phyloP scores from a whole-genome alignment of 2,329 filamentous ascomycete genomes.

The Colletotrichum australisinense region DNA sequence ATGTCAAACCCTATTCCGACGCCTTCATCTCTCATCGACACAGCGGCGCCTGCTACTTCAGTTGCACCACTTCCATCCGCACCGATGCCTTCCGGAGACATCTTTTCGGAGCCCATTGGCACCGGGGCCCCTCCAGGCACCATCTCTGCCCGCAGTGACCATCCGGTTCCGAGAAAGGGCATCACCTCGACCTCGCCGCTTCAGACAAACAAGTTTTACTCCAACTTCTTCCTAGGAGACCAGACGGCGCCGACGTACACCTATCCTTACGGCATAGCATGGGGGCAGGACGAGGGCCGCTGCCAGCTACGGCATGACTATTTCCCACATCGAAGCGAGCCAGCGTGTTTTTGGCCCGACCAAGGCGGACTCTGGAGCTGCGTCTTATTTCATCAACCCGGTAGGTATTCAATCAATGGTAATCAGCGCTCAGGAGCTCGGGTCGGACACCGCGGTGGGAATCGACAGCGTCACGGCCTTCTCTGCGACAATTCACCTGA shows the following conservation, averaged over 20 bases:
- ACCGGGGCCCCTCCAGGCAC: constrained; percentile 61
- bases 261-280: constrained; percentile 79
- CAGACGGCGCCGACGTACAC: constrained; percentile 79
- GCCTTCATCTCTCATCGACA: constrained; percentile 49
- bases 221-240: constrained; percentile 81
- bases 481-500: constrained; percentile 76
- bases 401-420: constrained; percentile 84
- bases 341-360: constrained; percentile 76
- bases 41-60: constrained; percentile 3
- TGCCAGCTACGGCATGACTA: constrained; percentile 79
- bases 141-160: constrained; percentile 62
- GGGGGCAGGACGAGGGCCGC: constrained; percentile 72
- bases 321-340: constrained; percentile 77
- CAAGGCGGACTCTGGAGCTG: constrained; percentile 62
- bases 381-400: constrained; percentile 82
- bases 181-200: constrained; percentile 62
- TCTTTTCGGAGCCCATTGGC: constrained; percentile 67
- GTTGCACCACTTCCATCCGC: constrained; percentile 13
- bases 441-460: constrained; percentile 66
- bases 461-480: constrained; percentile 66
- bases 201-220: constrained; percentile 84
- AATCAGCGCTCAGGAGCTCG: constrained; percentile 82
- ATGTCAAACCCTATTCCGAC: constrained; percentile 48
- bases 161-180: constrained; percentile 67
- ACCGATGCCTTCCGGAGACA: constrained; percentile 52